Evolutionary conservation across 768 basidiomycete genomes (phyloP), one percentile per base, ranked within the genome.

Genomic region (Candolleomyces aberdarensis): DNA sequence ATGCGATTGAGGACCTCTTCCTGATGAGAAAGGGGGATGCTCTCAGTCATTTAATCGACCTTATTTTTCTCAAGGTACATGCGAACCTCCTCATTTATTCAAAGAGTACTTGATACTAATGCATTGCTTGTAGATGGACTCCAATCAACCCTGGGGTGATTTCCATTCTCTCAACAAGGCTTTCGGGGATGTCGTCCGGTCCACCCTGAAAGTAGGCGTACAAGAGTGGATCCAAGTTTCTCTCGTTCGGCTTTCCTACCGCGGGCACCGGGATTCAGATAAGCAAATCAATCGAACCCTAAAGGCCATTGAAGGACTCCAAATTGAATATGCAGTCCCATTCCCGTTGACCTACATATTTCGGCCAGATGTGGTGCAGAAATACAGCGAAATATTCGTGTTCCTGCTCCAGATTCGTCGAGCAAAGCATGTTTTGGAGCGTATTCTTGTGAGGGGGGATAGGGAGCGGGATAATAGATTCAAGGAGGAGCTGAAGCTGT

Each of bases 271-370:
- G 62, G 81, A 82, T 29, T 76, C 74, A 59, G 79, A 79, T 13
- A 70, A 72, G 19, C 72, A 72, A n/a, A 79, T 83, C 32, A 71
- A 71, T 26, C 76, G 80, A 47, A 89, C 85, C 1, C 82, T 92
- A 44, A 82, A 80, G 66, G 83, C 83, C 1, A 78, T 93, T 20
- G 85, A 87, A 36, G 88, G 85, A 0, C 75, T 94, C 10, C 71
- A 78, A 10, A 75, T 89, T n/a, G 92, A 93, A 76, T 94, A 94
- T 64, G 85, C 88, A 6, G 80, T 89, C 2, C 89, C 92, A 1
- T 93, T 92, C 66, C 92, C 92, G 5, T 70, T 94, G 67, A 87
- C 86, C 1, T 94, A 94, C 69, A 81, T 93, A 51, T 90, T 92
- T 65, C 81, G 83, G 5, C 83, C 87, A 5, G 72, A 71, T 8